Percentiles rank a stretch among this genome's conserved stretches.
Conservation (phyloP, 106 monocot species). For the Amphibolis antarctica region DNA sequence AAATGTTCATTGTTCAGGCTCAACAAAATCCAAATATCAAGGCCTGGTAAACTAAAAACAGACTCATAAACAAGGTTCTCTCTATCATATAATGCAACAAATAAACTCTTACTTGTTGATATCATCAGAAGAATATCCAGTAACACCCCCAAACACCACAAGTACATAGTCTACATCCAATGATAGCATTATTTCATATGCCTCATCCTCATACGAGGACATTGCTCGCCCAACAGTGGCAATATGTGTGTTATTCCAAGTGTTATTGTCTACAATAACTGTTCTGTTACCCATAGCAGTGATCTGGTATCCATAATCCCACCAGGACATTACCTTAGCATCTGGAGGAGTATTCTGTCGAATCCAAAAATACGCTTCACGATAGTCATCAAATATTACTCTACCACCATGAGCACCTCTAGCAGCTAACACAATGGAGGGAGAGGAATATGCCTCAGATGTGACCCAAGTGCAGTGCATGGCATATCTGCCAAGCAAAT, state of each 20-base stretch:
- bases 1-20: too few relatives aligned
- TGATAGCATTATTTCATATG: conserved; percentile 24
- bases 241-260: conserved; percentile 35
- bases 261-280: conserved; percentile 30
- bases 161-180: conserved; percentile 29
- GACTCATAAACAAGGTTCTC: too few relatives aligned
- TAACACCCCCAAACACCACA: conserved; percentile 30
- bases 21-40: too few relatives aligned
- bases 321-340: conserved; percentile 34
- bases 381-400: conserved; percentile 32
- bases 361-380: conserved; percentile 29
- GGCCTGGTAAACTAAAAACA: too few relatives aligned
- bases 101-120: conserved; percentile 20
- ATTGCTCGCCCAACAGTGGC: conserved; percentile 32
- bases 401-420: conserved; percentile 22
- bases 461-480: conserved; percentile 31
- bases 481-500: conserved; percentile 22
- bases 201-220: conserved; percentile 30
- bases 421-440: conserved; percentile 24
- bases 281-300: conserved; percentile 33
- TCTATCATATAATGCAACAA: neutral
- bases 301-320: conserved; percentile 34
- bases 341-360: conserved; percentile 26
- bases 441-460: conserved; percentile 29
- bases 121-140: conserved; percentile 31